Conservation (phyloP, 1,139 yeast species). For the Zygosaccharomyces pseudobailii region DNA sequence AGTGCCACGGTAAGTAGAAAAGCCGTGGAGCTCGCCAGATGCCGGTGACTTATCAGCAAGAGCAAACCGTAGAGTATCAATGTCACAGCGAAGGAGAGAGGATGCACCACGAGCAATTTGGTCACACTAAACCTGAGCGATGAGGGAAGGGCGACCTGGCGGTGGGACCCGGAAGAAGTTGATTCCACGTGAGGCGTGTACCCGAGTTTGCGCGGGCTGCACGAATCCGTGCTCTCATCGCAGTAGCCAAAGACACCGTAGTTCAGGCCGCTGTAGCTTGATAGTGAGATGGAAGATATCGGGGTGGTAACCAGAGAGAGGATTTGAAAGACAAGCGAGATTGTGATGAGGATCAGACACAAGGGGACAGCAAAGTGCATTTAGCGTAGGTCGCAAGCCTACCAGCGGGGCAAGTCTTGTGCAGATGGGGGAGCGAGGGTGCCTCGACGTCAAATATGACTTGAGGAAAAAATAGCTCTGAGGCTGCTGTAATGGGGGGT, state of each 20-base stretch:
- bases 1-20: conserved; percentile 33
- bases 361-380: background rate
- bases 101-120: conserved; percentile 71
- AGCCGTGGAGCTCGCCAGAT: conserved; percentile 33
- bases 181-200: conserved; percentile 28
- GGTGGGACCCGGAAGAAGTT: conserved; percentile 30
- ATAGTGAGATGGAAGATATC: conserved; percentile 45
- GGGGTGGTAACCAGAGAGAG: conserved; percentile 46
- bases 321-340: conserved; percentile 20
- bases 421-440: too few species aligned
- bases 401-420: too few species aligned
- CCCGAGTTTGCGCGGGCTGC: background rate
- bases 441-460: background rate
- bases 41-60: conserved; percentile 34
- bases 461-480: background rate
- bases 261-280: conserved; percentile 45
- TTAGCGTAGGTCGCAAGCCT: background rate
- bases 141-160: conserved; percentile 40
- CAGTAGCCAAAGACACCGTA: conserved; percentile 91
- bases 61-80: conserved; percentile 40
- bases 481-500: too few species aligned
- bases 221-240: conserved; percentile 5
- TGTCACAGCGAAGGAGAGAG: conserved; percentile 70
- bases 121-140: conserved; percentile 64
- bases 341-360: conserved; percentile 7